These are phyloP conservation scores for Cruciata laevipes DNA, from an alignment of 257 asterid species.

Conservation along the genomic window DNA sequence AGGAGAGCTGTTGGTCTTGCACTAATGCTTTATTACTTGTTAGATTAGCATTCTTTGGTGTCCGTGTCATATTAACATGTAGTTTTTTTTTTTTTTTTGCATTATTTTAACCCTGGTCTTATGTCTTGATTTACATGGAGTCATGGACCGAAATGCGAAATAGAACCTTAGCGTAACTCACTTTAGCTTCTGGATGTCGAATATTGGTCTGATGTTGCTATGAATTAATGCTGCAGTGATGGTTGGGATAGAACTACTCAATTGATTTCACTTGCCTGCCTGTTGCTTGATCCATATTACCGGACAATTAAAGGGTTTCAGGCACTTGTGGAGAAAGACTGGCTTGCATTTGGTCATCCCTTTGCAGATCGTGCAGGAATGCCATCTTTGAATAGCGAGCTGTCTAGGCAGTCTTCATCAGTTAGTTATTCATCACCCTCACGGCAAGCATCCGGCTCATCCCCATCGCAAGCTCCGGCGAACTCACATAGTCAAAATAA, in stretches of 20 bases:
- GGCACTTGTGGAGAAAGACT: slow-evolving; percentile 95
- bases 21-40: neutral
- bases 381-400: slow-evolving; percentile 68
- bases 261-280: slow-evolving; percentile 87
- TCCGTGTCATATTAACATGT: neutral
- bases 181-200: slow-evolving; percentile 1
- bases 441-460: slow-evolving; percentile 64
- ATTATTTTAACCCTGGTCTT: neutral
- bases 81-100: neutral
- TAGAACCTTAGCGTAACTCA: neutral
- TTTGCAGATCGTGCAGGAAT: slow-evolving; percentile 89
- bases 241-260: slow-evolving; percentile 99
- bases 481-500: slow-evolving; percentile 81
- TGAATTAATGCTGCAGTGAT: slow-evolving; percentile 52
- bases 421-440: slow-evolving; percentile 68
- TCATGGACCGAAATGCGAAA: neutral
- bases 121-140: neutral
- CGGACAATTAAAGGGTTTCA: slow-evolving; percentile 17
- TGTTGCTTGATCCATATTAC: slow-evolving; percentile 40
- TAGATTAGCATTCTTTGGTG: neutral
- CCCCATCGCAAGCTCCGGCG: slow-evolving; percentile 46
- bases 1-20: too few species aligned
- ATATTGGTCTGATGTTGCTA: neutral
- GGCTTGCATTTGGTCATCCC: slow-evolving; percentile 99
- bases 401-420: slow-evolving; percentile 66